These are phyloP conservation scores for Miscanthus lutarioriparius DNA, from an alignment of 176 grass and related monocot species.

Conservation along the genomic window DNA sequence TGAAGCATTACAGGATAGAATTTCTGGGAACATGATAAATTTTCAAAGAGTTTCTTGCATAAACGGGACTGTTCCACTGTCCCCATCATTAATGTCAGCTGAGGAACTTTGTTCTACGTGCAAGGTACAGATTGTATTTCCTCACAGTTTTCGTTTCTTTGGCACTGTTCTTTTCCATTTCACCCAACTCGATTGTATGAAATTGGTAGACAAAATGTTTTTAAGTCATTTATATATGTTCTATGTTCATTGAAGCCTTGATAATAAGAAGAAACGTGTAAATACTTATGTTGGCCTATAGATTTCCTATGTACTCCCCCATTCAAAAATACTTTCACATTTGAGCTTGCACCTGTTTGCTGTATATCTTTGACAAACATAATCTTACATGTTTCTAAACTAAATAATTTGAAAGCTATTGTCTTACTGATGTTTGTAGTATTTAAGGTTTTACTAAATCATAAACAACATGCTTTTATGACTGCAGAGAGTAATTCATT, in stretches of 20 bases:
- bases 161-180: not conserved
- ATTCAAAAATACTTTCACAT: not conserved
- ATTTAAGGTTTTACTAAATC: not conserved
- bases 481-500: not conserved
- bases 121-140: conserved; percentile 59
- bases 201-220: not conserved
- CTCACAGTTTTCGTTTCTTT: not conserved
- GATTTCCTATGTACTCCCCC: not conserved
- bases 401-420: not conserved
- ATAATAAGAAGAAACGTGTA: not conserved
- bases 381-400: not conserved
- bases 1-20: conserved; percentile 69
- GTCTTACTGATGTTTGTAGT: not conserved
- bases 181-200: not conserved
- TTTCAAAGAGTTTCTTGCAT: conserved; percentile 89
- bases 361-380: not conserved
- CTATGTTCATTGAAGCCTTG: not conserved
- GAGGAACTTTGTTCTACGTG: conserved; percentile 69
- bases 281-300: not conserved
- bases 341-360: not conserved
- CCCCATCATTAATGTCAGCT: conserved; percentile 46
- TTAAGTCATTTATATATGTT: not conserved
- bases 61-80: conserved; percentile 72
- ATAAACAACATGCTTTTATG: not conserved
- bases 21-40: conserved; percentile 76